These are phyloP conservation scores for Zygotorulaspora danielsina DNA, from an alignment of 805 yeast genomes.

Conservation along the genomic window DNA sequence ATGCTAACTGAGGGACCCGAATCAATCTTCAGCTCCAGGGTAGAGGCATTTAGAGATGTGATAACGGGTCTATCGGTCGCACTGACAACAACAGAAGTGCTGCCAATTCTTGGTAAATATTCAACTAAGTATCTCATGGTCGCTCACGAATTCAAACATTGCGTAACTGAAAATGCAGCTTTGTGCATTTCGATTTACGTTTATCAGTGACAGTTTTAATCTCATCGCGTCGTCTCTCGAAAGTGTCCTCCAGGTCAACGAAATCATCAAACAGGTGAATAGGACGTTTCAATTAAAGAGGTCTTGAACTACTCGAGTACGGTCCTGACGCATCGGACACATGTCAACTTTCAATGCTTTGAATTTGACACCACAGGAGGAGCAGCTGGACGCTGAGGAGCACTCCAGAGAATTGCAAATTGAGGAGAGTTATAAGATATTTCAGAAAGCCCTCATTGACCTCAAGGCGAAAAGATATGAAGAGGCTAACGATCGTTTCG, in stretches of 20 bases:
- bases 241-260: constrained; percentile 1
- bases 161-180: too few relatives aligned
- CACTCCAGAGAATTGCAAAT: constrained; percentile 87
- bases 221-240: not conserved
- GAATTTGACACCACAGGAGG: constrained; percentile 70
- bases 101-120: constrained; percentile 17
- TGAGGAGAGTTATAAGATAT: constrained; percentile 76
- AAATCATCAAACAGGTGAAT: too few relatives aligned
- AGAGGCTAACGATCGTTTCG: constrained; percentile 53
- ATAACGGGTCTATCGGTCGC: constrained; percentile 7
- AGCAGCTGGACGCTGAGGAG: constrained; percentile 68
- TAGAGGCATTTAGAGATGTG: constrained; percentile 1
- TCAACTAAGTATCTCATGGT: constrained; percentile 9
- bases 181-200: too few relatives aligned
- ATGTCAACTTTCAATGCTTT: constrained; percentile 74
- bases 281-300: too few relatives aligned
- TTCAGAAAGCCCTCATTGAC: constrained; percentile 60
- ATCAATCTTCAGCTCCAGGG: constrained; percentile 8
- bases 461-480: constrained; percentile 51
- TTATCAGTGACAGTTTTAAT: too few relatives aligned
- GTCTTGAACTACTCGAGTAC: too few relatives aligned
- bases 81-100: constrained; percentile 20
- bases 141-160: not conserved
- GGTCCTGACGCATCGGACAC: not conserved
- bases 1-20: constrained; percentile 4